Evolutionary conservation across 148 eudicot genomes (phyloP), one percentile per base, ranked within the genome.

Genomic region (Beta vulgaris): DNA sequence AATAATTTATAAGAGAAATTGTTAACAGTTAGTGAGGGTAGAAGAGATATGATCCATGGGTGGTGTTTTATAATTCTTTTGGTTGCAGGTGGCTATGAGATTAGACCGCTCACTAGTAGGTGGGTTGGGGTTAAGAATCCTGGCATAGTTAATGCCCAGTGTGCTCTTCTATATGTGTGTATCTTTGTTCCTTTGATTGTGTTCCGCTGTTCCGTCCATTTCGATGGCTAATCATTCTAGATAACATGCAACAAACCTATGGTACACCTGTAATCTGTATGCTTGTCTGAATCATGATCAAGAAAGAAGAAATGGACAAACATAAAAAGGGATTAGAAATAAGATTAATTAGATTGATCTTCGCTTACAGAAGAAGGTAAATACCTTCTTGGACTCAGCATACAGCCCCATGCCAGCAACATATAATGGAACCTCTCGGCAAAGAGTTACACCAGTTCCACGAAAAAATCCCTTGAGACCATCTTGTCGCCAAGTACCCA

Each of bases 371-470:
- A 21, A 66, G 18, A 39, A 3, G 6, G 18, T 34, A 39, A 16
- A 42, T 85, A 93, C 98, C 95, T 93, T 93, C 80, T 93, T 93
- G 71, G 97, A 88, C 81, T 93, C 98, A 11, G 91, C 95, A 84
- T 91, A 93, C 26, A 93, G 87, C 77, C 95, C 98, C 93, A 86
- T 91, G 81, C 98, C 98, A 39, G 92, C 96, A 35, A 94, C 98
- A 83, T 94, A 94, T 76, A 94, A 85, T 28, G 98, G 98, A 78
- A 94, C 91, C 86, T 94, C 98, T 46, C 98, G 91, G 78, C 89
- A 91, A 39, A 93, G 91, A 69, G 96, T 93, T 23, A 90, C 98
- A 79, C 97, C 97, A 15, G 98, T 93, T 77, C 98, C 98, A 35
- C 98, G 92, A 81, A 93, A 93, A 79, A 93, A 93, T 43, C 98